These are phyloP conservation scores for Aspergillus terreus DNA, from an alignment of 2,329 filamentous ascomycete species.

Conservation along the genomic window DNA sequence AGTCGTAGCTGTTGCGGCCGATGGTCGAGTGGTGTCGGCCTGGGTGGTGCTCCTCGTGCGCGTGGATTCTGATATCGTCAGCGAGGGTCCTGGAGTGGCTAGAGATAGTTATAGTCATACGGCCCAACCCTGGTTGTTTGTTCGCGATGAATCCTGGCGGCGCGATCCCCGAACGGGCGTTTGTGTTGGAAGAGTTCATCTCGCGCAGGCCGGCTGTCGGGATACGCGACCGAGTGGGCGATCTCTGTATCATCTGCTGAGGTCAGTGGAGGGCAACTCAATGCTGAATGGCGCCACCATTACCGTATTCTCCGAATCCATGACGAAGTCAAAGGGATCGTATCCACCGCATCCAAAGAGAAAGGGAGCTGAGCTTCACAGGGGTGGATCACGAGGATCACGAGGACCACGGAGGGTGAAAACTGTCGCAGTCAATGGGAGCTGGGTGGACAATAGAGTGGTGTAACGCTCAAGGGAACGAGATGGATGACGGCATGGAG, in stretches of 20 bases:
- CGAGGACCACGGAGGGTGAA: not conserved
- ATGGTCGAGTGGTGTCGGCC: constrained; percentile 37
- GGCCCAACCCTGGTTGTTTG: constrained; percentile 45
- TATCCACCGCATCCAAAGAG: not conserved
- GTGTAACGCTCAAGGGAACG: not conserved
- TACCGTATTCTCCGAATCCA: constrained; percentile 35
- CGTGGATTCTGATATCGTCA: constrained; percentile 43
- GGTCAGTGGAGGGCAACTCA: constrained; percentile 3
- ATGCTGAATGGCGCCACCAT: constrained; percentile 1
- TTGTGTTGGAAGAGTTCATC: constrained; percentile 51
- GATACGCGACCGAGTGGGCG: constrained; percentile 27
- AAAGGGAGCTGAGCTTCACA: not conserved
- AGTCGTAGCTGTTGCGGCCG: constrained; percentile 19
- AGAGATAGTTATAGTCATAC: constrained; percentile 17
- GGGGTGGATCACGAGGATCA: not conserved
- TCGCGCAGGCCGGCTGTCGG: constrained; percentile 43
- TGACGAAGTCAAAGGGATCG: constrained; percentile 6
- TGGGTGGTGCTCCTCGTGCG: constrained; percentile 48
- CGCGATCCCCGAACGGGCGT: constrained; percentile 47
- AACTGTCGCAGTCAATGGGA: not conserved
- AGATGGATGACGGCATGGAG: not conserved
- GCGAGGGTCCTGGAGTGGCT: constrained; percentile 8
- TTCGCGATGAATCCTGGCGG: constrained; percentile 44
- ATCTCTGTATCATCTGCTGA: constrained; percentile 23
- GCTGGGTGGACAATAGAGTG: not conserved